Percentiles rank a stretch among this genome's conserved stretches.
phyloP scores from a whole-genome alignment of 768 basidiomycete species.

The Chalciporus sphaerocephalus region DNA sequence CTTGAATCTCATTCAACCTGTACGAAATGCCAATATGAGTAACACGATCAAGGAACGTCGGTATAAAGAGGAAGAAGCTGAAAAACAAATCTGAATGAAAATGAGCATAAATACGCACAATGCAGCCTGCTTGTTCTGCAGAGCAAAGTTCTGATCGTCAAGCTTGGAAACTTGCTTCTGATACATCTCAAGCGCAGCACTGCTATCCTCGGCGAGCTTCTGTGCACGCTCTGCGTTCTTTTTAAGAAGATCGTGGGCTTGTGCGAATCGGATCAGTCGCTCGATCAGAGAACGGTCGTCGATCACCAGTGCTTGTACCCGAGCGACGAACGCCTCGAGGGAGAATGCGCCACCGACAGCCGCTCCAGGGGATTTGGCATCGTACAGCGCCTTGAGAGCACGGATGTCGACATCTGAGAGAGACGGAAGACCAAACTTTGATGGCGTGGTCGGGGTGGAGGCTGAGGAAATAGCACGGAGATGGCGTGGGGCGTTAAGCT shows the following conservation, averaged over 20 bases:
- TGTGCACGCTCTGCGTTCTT: constrained; percentile 89
- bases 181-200: constrained; percentile 77
- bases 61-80: background rate
- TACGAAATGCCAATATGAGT: background rate
- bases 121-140: constrained; percentile 49
- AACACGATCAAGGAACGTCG: background rate
- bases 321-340: constrained; percentile 68
- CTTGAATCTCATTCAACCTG: constrained; percentile 64
- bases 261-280: constrained; percentile 77
- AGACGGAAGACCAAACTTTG: constrained; percentile 40
- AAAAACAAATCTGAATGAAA: background rate
- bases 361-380: constrained; percentile 33
- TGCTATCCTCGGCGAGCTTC: constrained; percentile 83
- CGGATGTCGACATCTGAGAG: constrained; percentile 84
- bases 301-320: constrained; percentile 75
- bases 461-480: constrained; percentile 47
- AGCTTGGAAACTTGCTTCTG: constrained; percentile 81
- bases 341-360: constrained; percentile 44
- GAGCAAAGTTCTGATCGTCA: constrained; percentile 64
- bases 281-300: constrained; percentile 86
- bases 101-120: constrained; percentile 44
- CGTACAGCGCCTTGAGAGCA: constrained; percentile 78
- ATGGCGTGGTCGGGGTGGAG: constrained; percentile 30
- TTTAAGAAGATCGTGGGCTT: constrained; percentile 87
- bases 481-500: constrained; percentile 45